Evolutionary conservation across 768 basidiomycete genomes (phyloP), one percentile per base, ranked within the genome.

Genomic region (Tylopilus subfusipes): DNA sequence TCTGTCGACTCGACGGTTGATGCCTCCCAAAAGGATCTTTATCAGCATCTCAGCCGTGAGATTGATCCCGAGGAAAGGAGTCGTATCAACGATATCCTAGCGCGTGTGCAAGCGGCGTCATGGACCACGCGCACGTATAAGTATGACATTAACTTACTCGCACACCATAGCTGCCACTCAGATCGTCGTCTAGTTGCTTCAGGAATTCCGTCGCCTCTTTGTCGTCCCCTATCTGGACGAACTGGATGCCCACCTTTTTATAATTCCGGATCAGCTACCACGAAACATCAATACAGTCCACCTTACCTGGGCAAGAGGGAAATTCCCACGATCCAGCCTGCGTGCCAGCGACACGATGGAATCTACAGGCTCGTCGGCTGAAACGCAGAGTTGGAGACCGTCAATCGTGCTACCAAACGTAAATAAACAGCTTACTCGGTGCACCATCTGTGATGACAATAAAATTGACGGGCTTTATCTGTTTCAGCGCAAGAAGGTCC

Each of bases 71-170:
- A 68, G 64, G 58, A 77, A 86, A 5, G 79, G 79, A 0, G 83
- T 84, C 3, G 84, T 87, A 61, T 88, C 87, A 1, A 89, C 84
- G 22, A 88, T 88, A 61, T 89, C 87, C 76, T 84, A 30, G 16
- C 2, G n/a, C 5, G 53, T 48, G 31, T 4, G 4, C 12, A 36
- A 40, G 51, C 5, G 56, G 29, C 30, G 34, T 53, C 27, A 50
- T 1, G 27, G 9, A 21, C 33, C 4, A 12, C 39, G 12, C 2
- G 39, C 12, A 3, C 11, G 2, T 22, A 11, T 21, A 14, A 3
- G 1, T 19, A 7, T 47, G 4, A 36, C 10, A 1, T 22, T 11
- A 3, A 45, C 75, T 60, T 57, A 82, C 81, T 31, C 83, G 74
- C 18, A 83, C 71, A 22, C 68, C 64, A 60, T 80, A 68, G 6